A percentile compares a stretch with the other conserved stretches of the same genome.
Conservation (phyloP, 1,284 basidiomycete genomes). For the Ceratobasidium theobromae region DNA sequence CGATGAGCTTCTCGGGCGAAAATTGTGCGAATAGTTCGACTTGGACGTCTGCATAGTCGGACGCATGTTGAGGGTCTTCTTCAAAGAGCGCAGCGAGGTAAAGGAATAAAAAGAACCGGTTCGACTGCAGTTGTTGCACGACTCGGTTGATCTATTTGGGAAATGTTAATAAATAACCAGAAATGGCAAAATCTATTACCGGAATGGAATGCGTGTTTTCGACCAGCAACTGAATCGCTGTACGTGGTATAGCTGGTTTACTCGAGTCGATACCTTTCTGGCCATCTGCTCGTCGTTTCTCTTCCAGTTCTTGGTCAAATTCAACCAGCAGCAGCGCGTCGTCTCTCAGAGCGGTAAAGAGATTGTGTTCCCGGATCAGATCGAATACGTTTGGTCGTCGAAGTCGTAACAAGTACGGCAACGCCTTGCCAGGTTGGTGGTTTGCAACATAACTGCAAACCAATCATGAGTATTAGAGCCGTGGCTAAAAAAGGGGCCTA, state of each 20-base stretch:
- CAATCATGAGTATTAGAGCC: not conserved
- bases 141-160: constrained; percentile 73
- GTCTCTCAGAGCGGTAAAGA: constrained; percentile 94
- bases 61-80: constrained; percentile 79
- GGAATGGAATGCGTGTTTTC: constrained; percentile 96
- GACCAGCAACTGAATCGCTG: constrained; percentile 86
- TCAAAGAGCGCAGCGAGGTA: constrained; percentile 92
- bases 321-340: constrained; percentile 90
- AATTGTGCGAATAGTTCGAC: constrained; percentile 92
- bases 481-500: constrained; percentile 45
- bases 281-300: constrained; percentile 49
- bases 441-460: constrained; percentile 73
- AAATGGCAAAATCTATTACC: constrained; percentile 50
- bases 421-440: constrained; percentile 89
- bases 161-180: not conserved
- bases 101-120: constrained; percentile 84
- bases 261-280: constrained; percentile 26
- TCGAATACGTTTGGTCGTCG: constrained; percentile 90
- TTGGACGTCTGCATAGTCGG: constrained; percentile 83
- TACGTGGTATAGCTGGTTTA: constrained; percentile 41
- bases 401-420: constrained; percentile 86
- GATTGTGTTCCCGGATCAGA: constrained; percentile 89
- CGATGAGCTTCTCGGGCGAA: constrained; percentile 75
- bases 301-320: constrained; percentile 87
- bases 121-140: constrained; percentile 78